These are phyloP conservation scores for Hordeum pubiflorum DNA, from an alignment of 202 grass and related monocot species.

Conservation along the genomic window DNA sequence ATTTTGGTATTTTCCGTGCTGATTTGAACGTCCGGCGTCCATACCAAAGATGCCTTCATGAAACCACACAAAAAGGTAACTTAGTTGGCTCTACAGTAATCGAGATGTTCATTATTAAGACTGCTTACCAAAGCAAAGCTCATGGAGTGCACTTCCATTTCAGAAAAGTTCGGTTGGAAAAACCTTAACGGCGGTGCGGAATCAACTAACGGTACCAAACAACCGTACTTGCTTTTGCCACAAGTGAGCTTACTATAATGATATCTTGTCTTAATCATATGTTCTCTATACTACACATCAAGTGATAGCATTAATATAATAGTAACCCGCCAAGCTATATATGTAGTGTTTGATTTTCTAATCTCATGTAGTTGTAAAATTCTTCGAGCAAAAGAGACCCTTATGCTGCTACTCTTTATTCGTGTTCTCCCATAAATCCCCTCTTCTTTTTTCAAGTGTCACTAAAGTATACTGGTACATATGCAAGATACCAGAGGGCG, in stretches of 20 bases:
- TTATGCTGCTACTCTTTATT: not conserved
- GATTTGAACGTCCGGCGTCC: not conserved
- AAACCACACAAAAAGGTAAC: not conserved
- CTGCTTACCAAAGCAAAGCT: not conserved
- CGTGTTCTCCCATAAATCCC: not conserved
- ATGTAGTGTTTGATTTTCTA: not conserved
- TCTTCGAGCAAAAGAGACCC: not conserved
- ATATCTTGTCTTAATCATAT: not conserved
- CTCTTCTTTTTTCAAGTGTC: not conserved
- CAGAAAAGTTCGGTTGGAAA: not conserved
- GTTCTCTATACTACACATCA: not conserved
- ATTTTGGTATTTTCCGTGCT: not conserved
- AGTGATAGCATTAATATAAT: not conserved
- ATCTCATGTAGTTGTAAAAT: not conserved
- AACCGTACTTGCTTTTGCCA: slow-evolving; percentile 12
- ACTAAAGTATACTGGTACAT: not conserved
- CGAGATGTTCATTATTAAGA: not conserved
- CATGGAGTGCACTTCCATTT: not conserved
- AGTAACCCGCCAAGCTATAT: not conserved
- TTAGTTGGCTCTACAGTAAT: not conserved
- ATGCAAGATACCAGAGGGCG: not conserved
- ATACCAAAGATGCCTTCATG: not conserved
- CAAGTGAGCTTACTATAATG: slow-evolving; percentile 7
- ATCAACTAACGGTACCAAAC: slow-evolving; percentile 13
- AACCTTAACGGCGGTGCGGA: not conserved